Evolutionary conservation across 2,329 filamentous ascomycete species (phyloP).

Genomic region (Podosphaera xanthii): DNA sequence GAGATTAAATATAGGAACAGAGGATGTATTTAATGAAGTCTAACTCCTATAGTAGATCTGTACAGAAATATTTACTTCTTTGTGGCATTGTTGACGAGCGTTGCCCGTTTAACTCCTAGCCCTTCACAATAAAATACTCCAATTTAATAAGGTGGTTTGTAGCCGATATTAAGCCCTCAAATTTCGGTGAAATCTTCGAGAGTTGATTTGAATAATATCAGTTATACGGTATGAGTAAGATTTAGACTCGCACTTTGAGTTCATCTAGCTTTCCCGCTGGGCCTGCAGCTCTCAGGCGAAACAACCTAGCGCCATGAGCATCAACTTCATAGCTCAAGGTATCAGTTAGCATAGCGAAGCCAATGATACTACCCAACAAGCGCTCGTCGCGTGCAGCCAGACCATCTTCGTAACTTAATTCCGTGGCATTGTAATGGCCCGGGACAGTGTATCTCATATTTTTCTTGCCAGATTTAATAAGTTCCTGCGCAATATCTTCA

Average conservation of each 20-base stretch:
- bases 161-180: too few relatives aligned
- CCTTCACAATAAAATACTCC: too few relatives aligned
- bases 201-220: neutral
- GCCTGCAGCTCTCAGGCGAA: conserved; percentile 20
- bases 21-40: too few relatives aligned
- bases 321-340: conserved; percentile 19
- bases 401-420: conserved; percentile 24
- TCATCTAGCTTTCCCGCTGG: conserved; percentile 21
- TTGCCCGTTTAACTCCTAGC: too few relatives aligned
- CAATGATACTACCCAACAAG: conserved; percentile 24
- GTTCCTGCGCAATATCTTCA: conserved; percentile 20
- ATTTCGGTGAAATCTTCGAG: too few relatives aligned
- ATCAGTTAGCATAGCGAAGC: conserved; percentile 22
- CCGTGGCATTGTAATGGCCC: conserved; percentile 25
- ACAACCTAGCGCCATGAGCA: conserved; percentile 27
- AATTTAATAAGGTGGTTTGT: too few relatives aligned
- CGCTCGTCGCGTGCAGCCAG: conserved; percentile 20
- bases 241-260: conserved; percentile 13
- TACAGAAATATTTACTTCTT: too few relatives aligned
- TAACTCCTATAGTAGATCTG: too few relatives aligned
- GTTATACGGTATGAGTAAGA: neutral
- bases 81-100: too few relatives aligned
- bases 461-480: conserved; percentile 19
- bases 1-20: too few relatives aligned
- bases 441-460: conserved; percentile 14